Conservation (phyloP, 2,329 filamentous ascomycete species). For the Tolypocladium tundrense region DNA sequence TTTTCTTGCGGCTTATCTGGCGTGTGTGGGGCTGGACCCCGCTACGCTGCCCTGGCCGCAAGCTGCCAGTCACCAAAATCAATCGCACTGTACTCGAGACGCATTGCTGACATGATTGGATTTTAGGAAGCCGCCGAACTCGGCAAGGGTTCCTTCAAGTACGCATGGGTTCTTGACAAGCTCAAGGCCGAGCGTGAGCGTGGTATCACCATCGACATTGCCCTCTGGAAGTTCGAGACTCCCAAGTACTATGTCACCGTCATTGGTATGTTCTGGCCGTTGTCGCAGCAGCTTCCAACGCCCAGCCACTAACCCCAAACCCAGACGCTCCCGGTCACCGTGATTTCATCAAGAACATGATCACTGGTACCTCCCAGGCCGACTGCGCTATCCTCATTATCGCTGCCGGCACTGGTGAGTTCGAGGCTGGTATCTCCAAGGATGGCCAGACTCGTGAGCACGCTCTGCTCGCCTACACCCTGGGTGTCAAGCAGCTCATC, state of each 20-base stretch:
- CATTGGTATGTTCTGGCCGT: slow-evolving; percentile 60
- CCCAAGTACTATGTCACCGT: slow-evolving; percentile 96
- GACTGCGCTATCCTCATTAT: slow-evolving; percentile 99
- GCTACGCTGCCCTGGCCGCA: slow-evolving; percentile 3
- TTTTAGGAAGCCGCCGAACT: slow-evolving; percentile 91
- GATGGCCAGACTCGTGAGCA: slow-evolving; percentile 99
- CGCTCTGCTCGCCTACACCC: slow-evolving; percentile 99
- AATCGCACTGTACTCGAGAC: background rate
- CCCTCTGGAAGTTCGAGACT: slow-evolving; percentile 99
- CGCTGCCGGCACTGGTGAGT: slow-evolving; percentile 99
- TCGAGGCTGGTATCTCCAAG: slow-evolving; percentile 99
- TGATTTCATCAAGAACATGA: slow-evolving; percentile 99
- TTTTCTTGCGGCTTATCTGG: background rate
- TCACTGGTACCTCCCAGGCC: slow-evolving; percentile 99
- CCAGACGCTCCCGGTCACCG: slow-evolving; percentile 94
- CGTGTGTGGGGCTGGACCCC: slow-evolving; percentile 3
- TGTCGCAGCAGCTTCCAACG: background rate
- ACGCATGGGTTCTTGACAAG: slow-evolving; percentile 99
- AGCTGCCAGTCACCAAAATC: background rate
- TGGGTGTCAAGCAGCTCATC: slow-evolving; percentile 99
- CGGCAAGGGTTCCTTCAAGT: slow-evolving; percentile 99
- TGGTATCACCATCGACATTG: slow-evolving; percentile 99
- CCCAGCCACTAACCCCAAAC: slow-evolving; percentile 2
- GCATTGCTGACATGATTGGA: slow-evolving; percentile 7
- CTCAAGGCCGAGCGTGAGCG: slow-evolving; percentile 99